Base-by-base conservation (phyloP, 148 eudicot genomes). In the Fagopyrum homotropicum region DNA sequence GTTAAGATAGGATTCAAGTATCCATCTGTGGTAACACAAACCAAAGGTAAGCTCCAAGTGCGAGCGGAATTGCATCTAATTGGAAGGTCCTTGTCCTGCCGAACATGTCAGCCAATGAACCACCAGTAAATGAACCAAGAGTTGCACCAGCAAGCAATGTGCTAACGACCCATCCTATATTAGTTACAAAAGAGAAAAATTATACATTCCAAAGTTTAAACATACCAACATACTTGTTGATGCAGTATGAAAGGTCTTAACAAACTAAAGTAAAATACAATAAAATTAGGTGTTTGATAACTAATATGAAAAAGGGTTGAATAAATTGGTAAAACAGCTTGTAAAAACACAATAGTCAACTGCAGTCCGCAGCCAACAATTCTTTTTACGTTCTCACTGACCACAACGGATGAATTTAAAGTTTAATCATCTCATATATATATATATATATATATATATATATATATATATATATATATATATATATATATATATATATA, bases 141-240 rank as follows among this genome's bases (percentile, higher is more conserved):
- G 97, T 92, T 76, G 98, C 98, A 79, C 98, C 98, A 76, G 98
- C 98, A 82, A 95, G 98, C 79, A 92, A 90, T 77, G 94, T 79
- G 79, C 98, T 92, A 43, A 95, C 98, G 77, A 95, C 86, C 98
- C 98, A 95, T 77, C 98, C 98, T 94, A 77, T 51, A 75, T 19
- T 30, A 80, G 72, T n/a, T 46, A 12, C 14, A 35, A 2, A 35
- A 35, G 40, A 35, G 40, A 35, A 35, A 1, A 35, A 26, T 17
- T 40, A 40, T 40, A 14, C 16, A 15, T 12, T 8, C 6, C 17
- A 14, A 7, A 14, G 35, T 14, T 14, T 22, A 9, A 1, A 22
- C 17, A 35, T 35, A 35, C 40, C 40, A 35, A 35, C 40, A 35
- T 35, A 35, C 40, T 35, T 35, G 40, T 35, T 0, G 40, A 35